Evolutionary conservation across 2,329 filamentous ascomycete species (phyloP), one percentile per base, ranked within the genome.

Genomic region (Diplodia seriata): DNA sequence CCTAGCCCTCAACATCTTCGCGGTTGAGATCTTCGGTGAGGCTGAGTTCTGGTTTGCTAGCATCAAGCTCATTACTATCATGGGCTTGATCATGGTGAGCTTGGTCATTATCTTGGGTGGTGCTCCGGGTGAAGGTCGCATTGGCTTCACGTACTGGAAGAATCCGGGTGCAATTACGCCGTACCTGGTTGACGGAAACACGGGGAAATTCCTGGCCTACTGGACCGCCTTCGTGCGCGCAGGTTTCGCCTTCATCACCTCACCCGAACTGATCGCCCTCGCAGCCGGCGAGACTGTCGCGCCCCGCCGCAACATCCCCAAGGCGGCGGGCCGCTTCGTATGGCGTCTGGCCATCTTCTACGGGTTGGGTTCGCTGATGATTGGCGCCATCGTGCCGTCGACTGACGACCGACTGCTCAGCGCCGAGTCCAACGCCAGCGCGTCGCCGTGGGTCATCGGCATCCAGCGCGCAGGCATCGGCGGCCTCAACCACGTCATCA

Each of bases 301-400:
- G 20, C 89, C 89, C 2, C 85, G 87, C 59, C 70, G 33, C 47
- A 64, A 64, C 20, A 87, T 95, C 77, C 91, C 91, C 0, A 87
- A 86, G 49, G 91, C 91, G 1, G 93, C 88, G 78, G 92, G 92
- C 69, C 88, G 90, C 59, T 91, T 94, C 1, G 93, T 94, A 76
- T 93, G 91, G 77, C 89, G 92, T 33, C 81, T 94, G 38, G 90
- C 90, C 5, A 68, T 81, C 36, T 82, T 82, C 70, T 80, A 81
- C 72, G 72, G 81, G 66, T 70, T 83, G 20, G 79, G 78, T 63
- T 81, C 85, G 1, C 75, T 88, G 14, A 78, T 85, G 9, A 85
- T 88, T 14, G 86, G 87, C 20, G 80, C 89, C 72, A 76, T 88
- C 7, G 85, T 89, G 6, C 80, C 84, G 1, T 84, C 81, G 64